Base-by-base conservation (phyloP, 1,139 yeast species). In the Pichia kudriavzevii region DNA sequence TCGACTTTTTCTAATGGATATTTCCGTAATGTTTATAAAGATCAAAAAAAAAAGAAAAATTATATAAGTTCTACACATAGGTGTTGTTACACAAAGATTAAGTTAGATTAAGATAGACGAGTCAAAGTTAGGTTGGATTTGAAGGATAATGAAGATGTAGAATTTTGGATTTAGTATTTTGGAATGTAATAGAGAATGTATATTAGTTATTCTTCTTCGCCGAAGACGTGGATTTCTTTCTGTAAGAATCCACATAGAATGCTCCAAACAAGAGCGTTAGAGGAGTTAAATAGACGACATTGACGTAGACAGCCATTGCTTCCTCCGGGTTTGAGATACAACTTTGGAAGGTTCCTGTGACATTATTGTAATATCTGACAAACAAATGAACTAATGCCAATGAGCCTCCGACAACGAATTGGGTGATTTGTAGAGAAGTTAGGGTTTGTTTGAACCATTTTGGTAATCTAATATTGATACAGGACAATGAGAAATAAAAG, bases 401-500 rank as follows among this genome's bases (percentile, higher is more conserved):
- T 7, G 79, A 67, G 19, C 88, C 88, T 15, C 91, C 91, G 37
- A 75, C 55, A 12, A 79, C 63, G 53, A 79, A 80, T 58, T 79
- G 91, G 31, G 74, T 64, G 49, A 79, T 80, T 58, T 79, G 88
- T 60, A 80, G 64, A 7, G 80, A 64, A 13, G 91, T 79, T 48
- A 79, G 66, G 2, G 69, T 56, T 44, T 76, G 68, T 59, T 79
- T 79, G 57, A 76, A 66, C 22, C 67, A 46, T 31, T 56, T 61
- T 18, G 88, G 87, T 14, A 79, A 79, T 34, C 64, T 63, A 45
- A 79, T 64, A 48, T 75, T 69, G 44, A 79, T 59, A 40, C 84
- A 74, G 19, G 79, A 67, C 49, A 79, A 66, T 2, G 81, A 65
- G 61, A 75, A 79, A 63, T 79, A 80, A 38, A 74, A 69, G 63